A percentile compares a stretch with the other conserved stretches of the same genome.
These are phyloP conservation scores for Bipolaris sorokiniana DNA, from an alignment of 2,329 filamentous ascomycete genomes.

Conservation along the genomic window DNA sequence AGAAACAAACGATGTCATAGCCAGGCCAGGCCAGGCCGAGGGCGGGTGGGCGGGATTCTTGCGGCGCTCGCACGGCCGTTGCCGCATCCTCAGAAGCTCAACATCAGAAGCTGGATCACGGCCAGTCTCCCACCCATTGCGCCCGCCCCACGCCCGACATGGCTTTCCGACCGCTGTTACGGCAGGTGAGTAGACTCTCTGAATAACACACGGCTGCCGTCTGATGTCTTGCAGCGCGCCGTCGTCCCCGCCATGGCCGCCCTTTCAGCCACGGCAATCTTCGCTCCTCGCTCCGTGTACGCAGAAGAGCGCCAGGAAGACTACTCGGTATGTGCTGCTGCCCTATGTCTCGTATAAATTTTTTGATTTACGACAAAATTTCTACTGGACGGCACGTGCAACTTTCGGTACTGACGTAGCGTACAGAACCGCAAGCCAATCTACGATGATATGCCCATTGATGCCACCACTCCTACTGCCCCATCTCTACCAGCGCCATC, in stretches of 20 bases:
- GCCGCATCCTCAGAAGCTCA: constrained; percentile 25
- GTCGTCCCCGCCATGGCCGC: constrained; percentile 56
- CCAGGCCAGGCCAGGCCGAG: constrained; percentile 22
- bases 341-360: neutral
- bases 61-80: constrained; percentile 16
- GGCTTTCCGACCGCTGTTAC: constrained; percentile 60
- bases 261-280: constrained; percentile 53
- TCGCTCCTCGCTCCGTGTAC: constrained; percentile 55
- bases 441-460: constrained; percentile 69
- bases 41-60: constrained; percentile 11
- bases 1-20: constrained; percentile 24
- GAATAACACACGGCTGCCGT: neutral
- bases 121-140: constrained; percentile 42
- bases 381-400: neutral
- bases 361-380: neutral
- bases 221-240: constrained; percentile 52
- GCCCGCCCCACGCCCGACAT: constrained; percentile 48
- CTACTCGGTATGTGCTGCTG: constrained; percentile 22
- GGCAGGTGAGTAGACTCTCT: constrained; percentile 54
- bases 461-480: constrained; percentile 48
- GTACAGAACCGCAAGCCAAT: constrained; percentile 65
- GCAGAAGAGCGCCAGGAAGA: constrained; percentile 54
- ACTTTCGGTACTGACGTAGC: neutral
- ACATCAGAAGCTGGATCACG: constrained; percentile 26
- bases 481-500: constrained; percentile 42